phyloP scores from a whole-genome alignment of 1,284 basidiomycete genomes.

The Cryptococcus sp. region DNA sequence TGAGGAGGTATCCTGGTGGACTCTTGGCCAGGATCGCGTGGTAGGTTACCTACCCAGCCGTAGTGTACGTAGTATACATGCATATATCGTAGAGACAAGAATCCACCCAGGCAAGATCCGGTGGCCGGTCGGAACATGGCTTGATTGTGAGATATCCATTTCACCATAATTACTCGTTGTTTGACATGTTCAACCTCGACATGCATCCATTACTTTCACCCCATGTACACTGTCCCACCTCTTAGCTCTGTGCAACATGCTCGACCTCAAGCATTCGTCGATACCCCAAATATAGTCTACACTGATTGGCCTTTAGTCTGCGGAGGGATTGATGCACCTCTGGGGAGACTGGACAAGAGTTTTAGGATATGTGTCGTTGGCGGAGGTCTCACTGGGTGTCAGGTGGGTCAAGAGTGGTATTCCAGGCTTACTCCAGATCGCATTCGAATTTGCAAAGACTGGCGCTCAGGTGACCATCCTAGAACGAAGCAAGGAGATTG shows the following conservation, averaged over 20 bases:
- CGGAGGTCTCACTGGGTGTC: not conserved
- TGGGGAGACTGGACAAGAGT: not conserved
- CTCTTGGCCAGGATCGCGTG: conserved; percentile 47
- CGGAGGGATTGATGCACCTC: not conserved
- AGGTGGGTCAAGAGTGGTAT: not conserved
- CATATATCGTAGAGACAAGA: no score
- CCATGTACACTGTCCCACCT: not conserved
- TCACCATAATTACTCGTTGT: no score
- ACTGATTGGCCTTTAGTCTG: not conserved
- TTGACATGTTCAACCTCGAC: no score
- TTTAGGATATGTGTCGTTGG: not conserved
- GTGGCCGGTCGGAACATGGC: no score
- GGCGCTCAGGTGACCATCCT: not conserved
- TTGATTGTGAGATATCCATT: no score
- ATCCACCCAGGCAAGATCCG: no score
- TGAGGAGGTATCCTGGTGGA: conserved; percentile 44
- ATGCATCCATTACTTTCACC: no score
- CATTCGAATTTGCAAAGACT: not conserved
- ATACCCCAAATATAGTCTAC: not conserved
- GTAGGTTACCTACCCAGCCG: conserved; percentile 21
- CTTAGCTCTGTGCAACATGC: not conserved
- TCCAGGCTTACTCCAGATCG: not conserved
- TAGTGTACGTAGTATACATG: no score
- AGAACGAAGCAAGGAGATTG: not conserved
- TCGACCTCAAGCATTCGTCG: not conserved